phyloP scores from a whole-genome alignment of 768 basidiomycete genomes.

The Macrolepiota fuliginosa region DNA sequence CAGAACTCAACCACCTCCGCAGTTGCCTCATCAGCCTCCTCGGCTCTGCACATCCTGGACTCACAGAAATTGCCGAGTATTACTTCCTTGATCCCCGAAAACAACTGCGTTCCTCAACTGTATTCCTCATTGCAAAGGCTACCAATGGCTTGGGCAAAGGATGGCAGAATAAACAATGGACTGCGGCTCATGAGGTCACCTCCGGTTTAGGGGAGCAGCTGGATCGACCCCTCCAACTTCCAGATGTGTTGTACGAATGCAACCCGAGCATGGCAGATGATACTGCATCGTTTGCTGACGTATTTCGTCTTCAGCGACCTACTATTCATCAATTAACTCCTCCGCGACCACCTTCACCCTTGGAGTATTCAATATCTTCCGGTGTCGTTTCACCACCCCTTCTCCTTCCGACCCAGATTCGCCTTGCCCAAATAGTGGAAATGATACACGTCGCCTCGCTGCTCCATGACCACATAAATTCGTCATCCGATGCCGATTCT shows the following conservation, averaged over 20 bases:
- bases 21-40: constrained; percentile 73
- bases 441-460: constrained; percentile 97
- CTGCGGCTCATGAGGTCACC: constrained; percentile 54
- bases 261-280: constrained; percentile 85
- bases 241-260: constrained; percentile 87
- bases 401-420: constrained; percentile 84
- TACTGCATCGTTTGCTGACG: constrained; percentile 61
- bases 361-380: constrained; percentile 4
- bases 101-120: constrained; percentile 85
- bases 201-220: constrained; percentile 56
- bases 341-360: constrained; percentile 26
- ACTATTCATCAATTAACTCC: constrained; percentile 19
- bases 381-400: constrained; percentile 29
- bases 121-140: constrained; percentile 87
- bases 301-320: constrained; percentile 47
- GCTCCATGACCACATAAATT: constrained; percentile 89
- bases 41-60: constrained; percentile 84
- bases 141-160: constrained; percentile 83
- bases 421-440: constrained; percentile 94
- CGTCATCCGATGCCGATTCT: constrained; percentile 59
- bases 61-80: constrained; percentile 86
- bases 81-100: constrained; percentile 91
- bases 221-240: constrained; percentile 74
- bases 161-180: constrained; percentile 62
- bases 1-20: constrained; percentile 72